phyloP scores from a whole-genome alignment of 140 eudicot species.

The Cichorium intybus region DNA sequence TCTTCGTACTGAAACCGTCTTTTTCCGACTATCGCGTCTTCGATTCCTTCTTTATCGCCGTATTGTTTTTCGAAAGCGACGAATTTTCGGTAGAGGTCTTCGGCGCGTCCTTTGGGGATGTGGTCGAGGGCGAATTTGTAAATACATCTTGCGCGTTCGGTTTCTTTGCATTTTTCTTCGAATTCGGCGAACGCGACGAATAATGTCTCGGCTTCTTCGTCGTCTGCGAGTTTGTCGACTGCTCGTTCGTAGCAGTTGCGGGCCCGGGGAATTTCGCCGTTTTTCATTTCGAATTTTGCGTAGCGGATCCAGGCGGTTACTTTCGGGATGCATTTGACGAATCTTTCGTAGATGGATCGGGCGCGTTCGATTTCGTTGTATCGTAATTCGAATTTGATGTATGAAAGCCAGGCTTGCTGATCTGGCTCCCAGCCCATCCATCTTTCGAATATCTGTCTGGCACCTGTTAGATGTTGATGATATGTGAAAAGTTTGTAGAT shows the following conservation, averaged over 20 bases:
- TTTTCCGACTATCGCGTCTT: constrained; percentile 93
- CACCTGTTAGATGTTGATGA: constrained; percentile 41
- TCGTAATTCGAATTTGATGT: constrained; percentile 78
- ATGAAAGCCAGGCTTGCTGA: constrained; percentile 88
- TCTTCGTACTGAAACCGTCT: constrained; percentile 92
- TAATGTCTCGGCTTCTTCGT: constrained; percentile 80
- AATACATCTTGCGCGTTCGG: constrained; percentile 87
- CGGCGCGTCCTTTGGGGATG: constrained; percentile 91
- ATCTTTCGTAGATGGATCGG: constrained; percentile 66
- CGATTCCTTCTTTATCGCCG: constrained; percentile 88
- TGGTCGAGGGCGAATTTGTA: constrained; percentile 83
- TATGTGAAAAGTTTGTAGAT: background rate
- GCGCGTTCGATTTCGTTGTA: constrained; percentile 90
- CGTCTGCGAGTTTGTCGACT: constrained; percentile 74
- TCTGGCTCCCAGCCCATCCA: constrained; percentile 97
- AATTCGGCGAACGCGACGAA: constrained; percentile 87
- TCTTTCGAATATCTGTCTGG: constrained; percentile 82
- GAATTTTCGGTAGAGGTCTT: constrained; percentile 78
- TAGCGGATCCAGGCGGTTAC: constrained; percentile 72
- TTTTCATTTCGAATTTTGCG: constrained; percentile 68
- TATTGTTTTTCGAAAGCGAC: constrained; percentile 94
- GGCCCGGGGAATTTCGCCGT: constrained; percentile 70
- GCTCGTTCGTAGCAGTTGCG: constrained; percentile 82
- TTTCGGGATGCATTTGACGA: constrained; percentile 71
- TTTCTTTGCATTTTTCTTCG: constrained; percentile 89